Percentiles rank a stretch among this genome's conserved stretches.
Evolutionary conservation across 1,284 basidiomycete genomes (phyloP).

Genomic region (Stereum hirsutum): DNA sequence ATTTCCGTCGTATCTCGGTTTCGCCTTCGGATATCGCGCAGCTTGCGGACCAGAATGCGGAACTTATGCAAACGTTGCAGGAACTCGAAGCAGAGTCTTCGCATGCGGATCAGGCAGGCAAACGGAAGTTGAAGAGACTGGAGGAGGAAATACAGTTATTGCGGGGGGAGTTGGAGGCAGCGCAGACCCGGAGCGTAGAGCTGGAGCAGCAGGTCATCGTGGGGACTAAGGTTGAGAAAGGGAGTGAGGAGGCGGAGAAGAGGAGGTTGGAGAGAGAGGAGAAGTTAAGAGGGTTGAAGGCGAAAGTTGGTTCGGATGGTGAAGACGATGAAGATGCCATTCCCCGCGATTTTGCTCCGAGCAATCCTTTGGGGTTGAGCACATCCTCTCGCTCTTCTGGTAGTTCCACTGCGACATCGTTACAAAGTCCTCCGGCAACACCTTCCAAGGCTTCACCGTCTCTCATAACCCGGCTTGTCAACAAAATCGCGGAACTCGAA

Average conservation of each 20-base stretch:
- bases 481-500: conserved; percentile 76
- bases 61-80: conserved; percentile 66
- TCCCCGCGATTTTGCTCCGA: conserved; percentile 54
- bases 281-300: conserved; percentile 33
- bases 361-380: conserved; percentile 24
- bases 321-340: conserved; percentile 15
- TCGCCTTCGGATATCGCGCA: conserved; percentile 59
- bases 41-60: conserved; percentile 74
- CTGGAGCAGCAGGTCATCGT: conserved; percentile 54
- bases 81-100: conserved; percentile 63
- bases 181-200: conserved; percentile 57
- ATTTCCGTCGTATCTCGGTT: conserved; percentile 49
- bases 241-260: conserved; percentile 32
- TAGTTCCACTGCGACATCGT: background rate
- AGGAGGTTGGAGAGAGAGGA: conserved; percentile 50
- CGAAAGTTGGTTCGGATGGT: conserved; percentile 21
- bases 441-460: conserved; percentile 15
- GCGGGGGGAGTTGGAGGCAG: conserved; percentile 64
- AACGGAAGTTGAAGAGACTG: conserved; percentile 57
- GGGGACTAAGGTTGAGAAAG: conserved; percentile 21
- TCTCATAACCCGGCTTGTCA: conserved; percentile 61
- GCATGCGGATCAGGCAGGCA: conserved; percentile 56
- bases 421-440: background rate
- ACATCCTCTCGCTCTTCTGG: background rate
- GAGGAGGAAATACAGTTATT: conserved; percentile 70